Evolutionary conservation across 1,284 basidiomycete genomes (phyloP), one percentile per base, ranked within the genome.

Genomic region (Cutaneotrichosporon sp.): DNA sequence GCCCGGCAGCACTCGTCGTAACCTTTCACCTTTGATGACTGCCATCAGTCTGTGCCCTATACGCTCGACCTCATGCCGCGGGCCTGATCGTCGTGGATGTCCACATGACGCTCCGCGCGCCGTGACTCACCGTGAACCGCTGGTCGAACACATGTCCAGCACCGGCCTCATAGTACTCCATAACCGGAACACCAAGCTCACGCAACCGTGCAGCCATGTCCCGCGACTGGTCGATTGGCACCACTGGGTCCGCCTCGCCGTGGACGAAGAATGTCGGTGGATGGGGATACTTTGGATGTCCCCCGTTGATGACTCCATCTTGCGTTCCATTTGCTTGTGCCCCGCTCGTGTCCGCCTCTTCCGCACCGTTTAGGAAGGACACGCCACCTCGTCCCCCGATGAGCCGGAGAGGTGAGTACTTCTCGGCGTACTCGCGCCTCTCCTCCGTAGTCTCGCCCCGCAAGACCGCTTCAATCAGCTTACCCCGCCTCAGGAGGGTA

Each of bases 221-320:
- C 32, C 49, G 41, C 14, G 50, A 44, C 49, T 66, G 64, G 5
- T 44, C 51, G 32, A 65, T 43, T 11, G 58, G 60, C 4, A 66
- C 63, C 14, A 51, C 29, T 1, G 12, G 14, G 48, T 68, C 66
- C 3, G 22, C 48, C 11, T 42, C 50, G 1, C 66, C 64, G 38
- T 67, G 66, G 10, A 67, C 31, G 29, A 67, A 42, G 44, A 54
- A 57, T 2, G 63, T 66, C 4, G 66, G 64, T 9, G 41, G 26
- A 25, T 43, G 37, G 3, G 64, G 62, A 46, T 60, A 67, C 1
- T 43, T 20, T n/a, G n/a, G n/a, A 11, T 12, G 49, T 7, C 26
- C 10, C 16, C 24, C 19, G 43, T 35, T 35, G 34, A 35, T n/a
- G n/a, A n/a, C n/a, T n/a, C n/a, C n/a, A n/a, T n/a, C n/a, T n/a